Evolutionary conservation across 768 basidiomycete species (phyloP).

Genomic region (Tubosaeta sp.): DNA sequence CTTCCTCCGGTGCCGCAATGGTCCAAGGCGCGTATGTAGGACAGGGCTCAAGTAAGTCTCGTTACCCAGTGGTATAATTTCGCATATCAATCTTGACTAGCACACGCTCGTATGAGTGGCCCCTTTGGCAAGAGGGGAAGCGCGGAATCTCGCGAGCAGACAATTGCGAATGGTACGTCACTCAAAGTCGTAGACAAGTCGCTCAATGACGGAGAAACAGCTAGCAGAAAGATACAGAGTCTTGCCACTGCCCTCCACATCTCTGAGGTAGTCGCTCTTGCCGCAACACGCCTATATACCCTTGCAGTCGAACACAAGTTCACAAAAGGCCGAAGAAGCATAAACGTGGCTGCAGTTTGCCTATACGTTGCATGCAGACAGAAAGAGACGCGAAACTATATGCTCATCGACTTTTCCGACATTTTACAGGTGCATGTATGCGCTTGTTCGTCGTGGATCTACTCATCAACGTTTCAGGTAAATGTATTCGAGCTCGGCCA

Average conservation of each 20-base stretch:
- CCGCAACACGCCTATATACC: slow-evolving; percentile 85
- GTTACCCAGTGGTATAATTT: not conserved
- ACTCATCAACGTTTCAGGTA: slow-evolving; percentile 48
- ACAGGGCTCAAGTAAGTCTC: slow-evolving; percentile 78
- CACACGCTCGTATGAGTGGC: slow-evolving; percentile 77
- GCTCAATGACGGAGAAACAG: slow-evolving; percentile 35
- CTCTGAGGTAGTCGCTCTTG: slow-evolving; percentile 73
- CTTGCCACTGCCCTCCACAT: slow-evolving; percentile 75
- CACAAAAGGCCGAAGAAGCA: slow-evolving; percentile 85
- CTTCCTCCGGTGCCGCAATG: slow-evolving; percentile 86
- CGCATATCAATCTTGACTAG: slow-evolving; percentile 34
- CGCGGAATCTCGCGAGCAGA: slow-evolving; percentile 84
- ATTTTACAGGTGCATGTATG: slow-evolving; percentile 63
- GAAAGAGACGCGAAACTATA: slow-evolving; percentile 86
- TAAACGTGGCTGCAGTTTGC: slow-evolving; percentile 94
- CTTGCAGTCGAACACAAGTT: slow-evolving; percentile 94
- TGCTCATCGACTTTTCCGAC: slow-evolving; percentile 99
- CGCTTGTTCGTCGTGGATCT: not conserved
- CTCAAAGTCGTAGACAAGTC: not conserved
- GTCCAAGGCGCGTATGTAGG: slow-evolving; percentile 93
- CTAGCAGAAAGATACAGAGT: slow-evolving; percentile 76
- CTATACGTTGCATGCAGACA: slow-evolving; percentile 91
- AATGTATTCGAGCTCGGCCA: slow-evolving; percentile 97
- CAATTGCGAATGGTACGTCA: slow-evolving; percentile 76
- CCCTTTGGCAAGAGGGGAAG: slow-evolving; percentile 78